phyloP scores from a whole-genome alignment of 2,329 filamentous ascomycete species.

The Neoscytalidium dimidiatum region DNA sequence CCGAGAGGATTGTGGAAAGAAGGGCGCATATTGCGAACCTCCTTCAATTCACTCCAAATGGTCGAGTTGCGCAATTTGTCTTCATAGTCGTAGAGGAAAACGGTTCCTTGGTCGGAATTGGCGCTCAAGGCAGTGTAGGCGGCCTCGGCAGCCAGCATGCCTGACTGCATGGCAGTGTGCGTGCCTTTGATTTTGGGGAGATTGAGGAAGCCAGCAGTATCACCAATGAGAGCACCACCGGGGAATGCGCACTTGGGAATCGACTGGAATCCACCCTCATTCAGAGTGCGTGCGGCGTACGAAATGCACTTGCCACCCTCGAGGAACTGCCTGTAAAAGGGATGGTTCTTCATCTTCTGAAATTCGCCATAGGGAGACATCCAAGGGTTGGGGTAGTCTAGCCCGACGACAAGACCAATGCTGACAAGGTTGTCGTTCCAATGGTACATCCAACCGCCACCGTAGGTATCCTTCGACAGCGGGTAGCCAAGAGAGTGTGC shows the following conservation, averaged over 20 bases:
- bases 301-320: conserved; percentile 97
- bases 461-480: conserved; percentile 84
- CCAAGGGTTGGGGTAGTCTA: conserved; percentile 98
- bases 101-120: conserved; percentile 55
- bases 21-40: conserved; percentile 96
- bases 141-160: conserved; percentile 93
- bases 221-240: conserved; percentile 90
- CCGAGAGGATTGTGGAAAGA: conserved; percentile 89
- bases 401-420: conserved; percentile 84
- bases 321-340: conserved; percentile 82
- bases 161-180: conserved; percentile 95
- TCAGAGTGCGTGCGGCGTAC: conserved; percentile 86
- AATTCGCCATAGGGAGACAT: conserved; percentile 94
- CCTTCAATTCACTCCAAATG: conserved; percentile 92
- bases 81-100: conserved; percentile 96
- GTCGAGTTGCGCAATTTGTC: conserved; percentile 79
- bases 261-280: conserved; percentile 95
- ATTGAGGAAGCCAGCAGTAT: conserved; percentile 95
- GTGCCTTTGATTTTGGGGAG: conserved; percentile 98
- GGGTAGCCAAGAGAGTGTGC: conserved; percentile 93
- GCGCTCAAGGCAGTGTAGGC: conserved; percentile 72
- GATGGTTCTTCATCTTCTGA: conserved; percentile 97
- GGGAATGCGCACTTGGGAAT: conserved; percentile 97
- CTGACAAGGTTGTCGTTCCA: conserved; percentile 97
- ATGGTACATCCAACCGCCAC: conserved; percentile 98